Evolutionary conservation across 345 rosid genomes (phyloP), one percentile per base, ranked within the genome.

Genomic region (Bruguiera sexangula): DNA sequence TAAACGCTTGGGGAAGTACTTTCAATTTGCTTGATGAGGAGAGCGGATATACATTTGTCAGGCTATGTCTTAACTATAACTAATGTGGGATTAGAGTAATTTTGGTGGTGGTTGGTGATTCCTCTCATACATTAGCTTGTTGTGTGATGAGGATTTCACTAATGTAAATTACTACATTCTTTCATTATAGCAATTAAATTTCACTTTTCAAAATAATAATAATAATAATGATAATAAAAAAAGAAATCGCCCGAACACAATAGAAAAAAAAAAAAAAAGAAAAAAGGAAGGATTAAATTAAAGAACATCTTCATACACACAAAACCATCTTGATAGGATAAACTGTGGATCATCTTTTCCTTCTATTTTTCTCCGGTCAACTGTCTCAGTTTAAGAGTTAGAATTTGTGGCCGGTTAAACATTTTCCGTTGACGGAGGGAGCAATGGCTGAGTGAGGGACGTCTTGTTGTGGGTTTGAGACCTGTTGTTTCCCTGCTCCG

Each of bases 391-490:
- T 7, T 11, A 71, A 81, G 64, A 60, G 71, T 63, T 50, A 6
- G 62, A 62, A 48, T 1, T n/a, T 30, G n/a, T 30, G n/a, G 18
- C 7, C 54, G 66, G 65, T 89, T 88, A 93, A 83, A 93, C 97
- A 52, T 83, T 83, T 63, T 88, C 96, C 5, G 96, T 86, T 68
- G 97, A 91, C 56, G 88, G 82, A 65, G 85, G 92, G 58, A 95
- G 97, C 13, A 94, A 85, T 37, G 97, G 99, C 84, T 88, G 82
- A 32, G 85, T 69, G 70, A 94, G 89, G 61, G 92, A 84, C 19
- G 87, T 32, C 79, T 84, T 92, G 86, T 78, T 71, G 65, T 85
- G 91, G 79, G 79, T 60, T 20, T 85, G 72, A 62, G 81, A 65
- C 76, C 92, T 83, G 65, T 60, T 81, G 74, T 37, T 86, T 36